Evolutionary conservation across 1,284 basidiomycete genomes (phyloP), one percentile per base, ranked within the genome.

Genomic region (Sporisorium scitamineum): DNA sequence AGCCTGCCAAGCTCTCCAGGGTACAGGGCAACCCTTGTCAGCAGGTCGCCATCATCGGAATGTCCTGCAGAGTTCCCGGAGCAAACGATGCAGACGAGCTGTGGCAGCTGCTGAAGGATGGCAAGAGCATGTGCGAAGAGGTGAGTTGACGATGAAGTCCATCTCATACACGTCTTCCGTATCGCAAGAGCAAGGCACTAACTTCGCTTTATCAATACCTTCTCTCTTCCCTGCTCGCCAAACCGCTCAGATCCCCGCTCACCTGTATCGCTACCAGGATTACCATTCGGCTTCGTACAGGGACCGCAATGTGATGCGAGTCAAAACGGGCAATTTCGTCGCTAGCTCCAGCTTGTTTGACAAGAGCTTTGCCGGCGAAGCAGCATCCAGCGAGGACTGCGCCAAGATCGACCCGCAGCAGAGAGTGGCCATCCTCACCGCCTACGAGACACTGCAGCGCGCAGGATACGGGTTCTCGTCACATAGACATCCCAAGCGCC

Each of bases 241-340:
- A 29, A 48, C 18, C 4, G 45, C 16, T 5, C 53, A 71, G 63
- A 73, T 79, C 14, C 77, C 77, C 1, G 52, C 59, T 18, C 50
- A 47, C 13, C 64, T 79, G 13, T 79, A 73, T 48, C 60, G 63
- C 47, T 69, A 76, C 11, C 51, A 79, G 50, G 77, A 76, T 47
- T 79, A 79, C 22, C 70, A 73, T 20, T 64, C 66, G 2, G 53
- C 61, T 5, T 70, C 70, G 27, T 79, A 78, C 51, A 52, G 73
- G 10, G 77, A 79, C 18, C 72, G 71, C 48, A 79, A 79, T 59
- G 67, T 72, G 16, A 72, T 79, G 70, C 73, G 77, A 13, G 77
- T 76, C 41, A 66, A 58, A 20, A 69, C 65, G 3, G 64, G 60
- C 22, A 79, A 79, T 51, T 70, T 65, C 37, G 29, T 78, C n/a